phyloP scores from a whole-genome alignment of 1,139 yeast species.

The Geotrichum cucujoidarum region DNA sequence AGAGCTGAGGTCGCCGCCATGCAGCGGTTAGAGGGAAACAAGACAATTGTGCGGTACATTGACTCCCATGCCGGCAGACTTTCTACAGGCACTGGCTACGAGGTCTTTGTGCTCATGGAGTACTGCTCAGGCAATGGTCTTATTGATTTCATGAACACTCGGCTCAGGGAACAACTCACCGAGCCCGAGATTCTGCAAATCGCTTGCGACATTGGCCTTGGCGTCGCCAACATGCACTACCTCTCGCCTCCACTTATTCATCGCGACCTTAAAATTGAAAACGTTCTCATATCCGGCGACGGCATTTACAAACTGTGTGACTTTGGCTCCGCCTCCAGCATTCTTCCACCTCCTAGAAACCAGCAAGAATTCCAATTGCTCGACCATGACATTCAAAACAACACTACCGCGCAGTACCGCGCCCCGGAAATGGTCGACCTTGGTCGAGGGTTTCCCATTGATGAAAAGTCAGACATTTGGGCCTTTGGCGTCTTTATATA shows the following conservation, averaged over 20 bases:
- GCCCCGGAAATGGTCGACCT: constrained; percentile 96
- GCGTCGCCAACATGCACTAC: constrained; percentile 85
- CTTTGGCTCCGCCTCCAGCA: constrained; percentile 85
- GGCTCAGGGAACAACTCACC: constrained; percentile 71
- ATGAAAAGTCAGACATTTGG: constrained; percentile 95
- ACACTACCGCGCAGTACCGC: constrained; percentile 96
- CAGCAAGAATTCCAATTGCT: constrained; percentile 62
- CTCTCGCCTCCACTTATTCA: constrained; percentile 77
- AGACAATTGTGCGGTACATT: constrained; percentile 78
- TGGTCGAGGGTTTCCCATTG: constrained; percentile 76
- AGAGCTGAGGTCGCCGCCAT: constrained; percentile 80
- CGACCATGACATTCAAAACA: constrained; percentile 79
- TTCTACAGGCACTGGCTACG: constrained; percentile 52
- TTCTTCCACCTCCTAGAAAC: constrained; percentile 58
- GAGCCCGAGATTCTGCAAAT: constrained; percentile 80
- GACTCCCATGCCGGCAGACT: constrained; percentile 92
- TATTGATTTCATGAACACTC: constrained; percentile 90
- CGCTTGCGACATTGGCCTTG: constrained; percentile 76
- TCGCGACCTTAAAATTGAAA: constrained; percentile 92
- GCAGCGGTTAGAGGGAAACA: constrained; percentile 74
- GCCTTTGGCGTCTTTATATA: constrained; percentile 89
- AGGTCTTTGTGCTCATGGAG: constrained; percentile 90
- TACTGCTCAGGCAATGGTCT: constrained; percentile 77
- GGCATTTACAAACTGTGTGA: constrained; percentile 82
- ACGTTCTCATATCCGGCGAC: constrained; percentile 71